A percentile compares a stretch with the other conserved stretches of the same genome.
Evolutionary conservation across 257 asterid species (phyloP).

Genomic region (Coffea canephora): DNA sequence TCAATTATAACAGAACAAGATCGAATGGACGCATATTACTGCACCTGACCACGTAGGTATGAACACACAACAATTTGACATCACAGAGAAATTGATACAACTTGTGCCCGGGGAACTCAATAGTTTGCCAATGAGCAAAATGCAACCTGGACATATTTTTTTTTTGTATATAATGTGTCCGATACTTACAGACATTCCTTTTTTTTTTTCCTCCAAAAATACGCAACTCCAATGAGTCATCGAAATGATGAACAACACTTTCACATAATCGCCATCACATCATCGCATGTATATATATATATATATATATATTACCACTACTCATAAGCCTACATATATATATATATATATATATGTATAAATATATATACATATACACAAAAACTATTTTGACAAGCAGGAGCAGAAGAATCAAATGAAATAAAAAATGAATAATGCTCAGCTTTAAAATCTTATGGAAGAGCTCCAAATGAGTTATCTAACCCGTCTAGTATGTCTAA

Average conservation of each 20-base stretch:
- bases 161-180: background rate
- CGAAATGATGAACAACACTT: background rate
- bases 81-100: too few relatives aligned
- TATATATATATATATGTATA: background rate
- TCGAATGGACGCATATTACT: too few relatives aligned
- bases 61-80: too few relatives aligned
- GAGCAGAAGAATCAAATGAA: constrained; percentile 27
- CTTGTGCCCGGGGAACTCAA: background rate
- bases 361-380: constrained; percentile 28
- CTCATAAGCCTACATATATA: constrained; percentile 14
- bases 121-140: background rate
- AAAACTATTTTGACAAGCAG: constrained; percentile 21
- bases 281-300: background rate
- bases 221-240: background rate
- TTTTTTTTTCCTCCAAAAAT: background rate
- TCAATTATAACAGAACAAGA: too few relatives aligned
- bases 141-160: background rate
- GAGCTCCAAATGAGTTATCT: constrained; percentile 48
- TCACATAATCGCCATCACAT: background rate
- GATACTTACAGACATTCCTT: background rate
- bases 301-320: background rate
- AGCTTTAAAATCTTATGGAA: constrained; percentile 19
- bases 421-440: constrained; percentile 20
- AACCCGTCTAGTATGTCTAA: constrained; percentile 82
- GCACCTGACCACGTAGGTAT: too few relatives aligned